phyloP scores from a whole-genome alignment of 2,329 filamentous ascomycete genomes.

The Scortechinia acanthostroma region DNA sequence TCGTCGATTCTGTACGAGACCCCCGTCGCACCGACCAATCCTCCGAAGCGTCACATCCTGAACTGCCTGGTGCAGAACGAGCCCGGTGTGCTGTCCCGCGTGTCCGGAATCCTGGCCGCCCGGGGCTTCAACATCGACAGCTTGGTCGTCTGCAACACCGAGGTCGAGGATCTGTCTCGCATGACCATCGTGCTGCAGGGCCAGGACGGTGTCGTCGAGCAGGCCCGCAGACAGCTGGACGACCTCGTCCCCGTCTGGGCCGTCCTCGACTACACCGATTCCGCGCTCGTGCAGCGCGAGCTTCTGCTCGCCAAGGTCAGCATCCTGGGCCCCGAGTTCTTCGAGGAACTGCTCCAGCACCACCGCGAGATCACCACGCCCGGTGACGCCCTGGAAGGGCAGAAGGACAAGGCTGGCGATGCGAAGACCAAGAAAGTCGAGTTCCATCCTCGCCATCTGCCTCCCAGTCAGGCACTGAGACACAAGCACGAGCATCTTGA shows the following conservation, averaged over 20 bases:
- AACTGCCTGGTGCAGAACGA: slow-evolving; percentile 99
- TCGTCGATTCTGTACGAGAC: slow-evolving; percentile 99
- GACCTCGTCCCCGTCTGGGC: slow-evolving; percentile 98
- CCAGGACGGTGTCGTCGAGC: slow-evolving; percentile 94
- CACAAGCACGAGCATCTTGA: slow-evolving; percentile 97
- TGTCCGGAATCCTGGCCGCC: slow-evolving; percentile 91
- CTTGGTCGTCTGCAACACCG: slow-evolving; percentile 92
- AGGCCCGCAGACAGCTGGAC: slow-evolving; percentile 88
- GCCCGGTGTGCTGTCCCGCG: slow-evolving; percentile 89
- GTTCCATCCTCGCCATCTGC: slow-evolving; percentile 84
- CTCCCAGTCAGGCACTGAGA: slow-evolving; percentile 78
- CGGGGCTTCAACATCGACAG: slow-evolving; percentile 99
- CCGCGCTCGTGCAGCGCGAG: slow-evolving; percentile 91
- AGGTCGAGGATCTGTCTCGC: slow-evolving; percentile 90
- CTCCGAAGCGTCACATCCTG: slow-evolving; percentile 88
- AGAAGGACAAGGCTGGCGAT: slow-evolving; percentile 18
- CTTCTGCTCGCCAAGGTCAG: slow-evolving; percentile 92
- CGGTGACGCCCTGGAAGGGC: slow-evolving; percentile 33
- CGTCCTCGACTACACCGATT: slow-evolving; percentile 88
- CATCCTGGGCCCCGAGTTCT: slow-evolving; percentile 94
- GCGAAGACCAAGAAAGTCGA: slow-evolving; percentile 47
- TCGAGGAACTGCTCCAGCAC: slow-evolving; percentile 90
- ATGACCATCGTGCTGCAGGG: slow-evolving; percentile 98
- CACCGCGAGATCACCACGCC: slow-evolving; percentile 75
- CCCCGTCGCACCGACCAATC: slow-evolving; percentile 72